Conservation (phyloP, 371 early-diverging fungal genomes). For the Capillidium heterosporum region DNA sequence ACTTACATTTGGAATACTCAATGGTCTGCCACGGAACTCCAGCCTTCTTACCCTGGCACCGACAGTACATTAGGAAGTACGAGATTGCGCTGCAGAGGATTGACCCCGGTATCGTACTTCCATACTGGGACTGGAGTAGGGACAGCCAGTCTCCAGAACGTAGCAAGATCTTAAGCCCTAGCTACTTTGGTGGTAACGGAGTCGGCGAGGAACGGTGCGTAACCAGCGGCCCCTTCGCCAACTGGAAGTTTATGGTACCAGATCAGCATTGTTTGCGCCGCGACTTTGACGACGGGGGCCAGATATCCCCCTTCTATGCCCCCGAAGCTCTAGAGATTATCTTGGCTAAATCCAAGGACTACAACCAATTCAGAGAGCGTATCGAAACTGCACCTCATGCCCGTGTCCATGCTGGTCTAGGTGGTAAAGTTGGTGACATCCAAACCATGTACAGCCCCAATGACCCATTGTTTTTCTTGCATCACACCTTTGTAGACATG, state of each 20-base stretch:
- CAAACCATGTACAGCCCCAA: conserved; percentile 1
- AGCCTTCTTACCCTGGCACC: conserved; percentile 22
- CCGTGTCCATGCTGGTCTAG: background rate
- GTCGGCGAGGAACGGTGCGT: conserved; percentile 8
- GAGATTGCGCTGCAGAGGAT: conserved; percentile 15
- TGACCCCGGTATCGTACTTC: conserved; percentile 19
- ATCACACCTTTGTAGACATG: background rate
- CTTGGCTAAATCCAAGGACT: background rate
- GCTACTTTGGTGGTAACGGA: conserved; percentile 13
- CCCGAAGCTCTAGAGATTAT: conserved; percentile 2
- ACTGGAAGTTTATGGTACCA: conserved; percentile 2
- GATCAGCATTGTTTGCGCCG: conserved; percentile 12
- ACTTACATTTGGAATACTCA: background rate
- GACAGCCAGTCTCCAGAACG: conserved; percentile 3
- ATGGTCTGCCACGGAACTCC: conserved; percentile 9
- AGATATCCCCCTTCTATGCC: conserved; percentile 14
- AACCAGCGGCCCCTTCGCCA: conserved; percentile 8
- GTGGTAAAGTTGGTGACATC: conserved; percentile 7
- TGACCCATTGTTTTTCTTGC: conserved; percentile 3
- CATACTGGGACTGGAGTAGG: conserved; percentile 25
- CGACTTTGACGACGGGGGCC: conserved; percentile 5
- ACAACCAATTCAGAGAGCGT: conserved; percentile 8
- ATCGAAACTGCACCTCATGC: conserved; percentile 6
- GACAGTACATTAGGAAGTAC: conserved; percentile 12
- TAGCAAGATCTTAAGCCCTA: conserved; percentile 6